These are phyloP conservation scores for Phytopythium helicoides DNA, from an alignment of 352 stramenopile species.

Conservation along the genomic window DNA sequence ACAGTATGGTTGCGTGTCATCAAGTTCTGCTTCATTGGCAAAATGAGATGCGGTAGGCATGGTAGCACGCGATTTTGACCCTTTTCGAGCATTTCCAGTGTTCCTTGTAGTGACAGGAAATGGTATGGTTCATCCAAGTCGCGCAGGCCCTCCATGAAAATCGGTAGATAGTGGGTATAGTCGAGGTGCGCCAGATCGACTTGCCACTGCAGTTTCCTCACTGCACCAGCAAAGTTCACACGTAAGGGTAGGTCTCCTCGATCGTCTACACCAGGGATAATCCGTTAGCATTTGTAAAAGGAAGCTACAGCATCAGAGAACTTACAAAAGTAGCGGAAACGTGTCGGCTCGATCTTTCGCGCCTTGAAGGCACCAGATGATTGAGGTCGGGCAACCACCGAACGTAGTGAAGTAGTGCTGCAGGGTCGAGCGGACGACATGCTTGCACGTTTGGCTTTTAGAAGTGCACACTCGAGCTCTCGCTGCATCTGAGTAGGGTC, in stretches of 20 bases:
- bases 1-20: conserved; percentile 76
- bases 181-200: conserved; percentile 69
- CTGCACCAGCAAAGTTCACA: conserved; percentile 70
- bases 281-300: neutral
- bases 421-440: conserved; percentile 10
- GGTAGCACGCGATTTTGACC: conserved; percentile 61
- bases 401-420: conserved; percentile 2
- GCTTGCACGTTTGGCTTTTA: conserved; percentile 16
- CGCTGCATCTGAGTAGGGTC: conserved; percentile 25
- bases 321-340: conserved; percentile 85
- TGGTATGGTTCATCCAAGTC: conserved; percentile 84
- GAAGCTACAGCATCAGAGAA: conserved; percentile 2
- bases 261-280: conserved; percentile 35
- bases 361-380: conserved; percentile 56
- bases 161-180: conserved; percentile 86
- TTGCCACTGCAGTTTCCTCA: conserved; percentile 75
- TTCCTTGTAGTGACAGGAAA: conserved; percentile 79
- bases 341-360: conserved; percentile 67
- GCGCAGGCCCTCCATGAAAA: conserved; percentile 93
- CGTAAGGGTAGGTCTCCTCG: conserved; percentile 68
- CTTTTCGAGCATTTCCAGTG: conserved; percentile 79
- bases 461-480: conserved; percentile 24
- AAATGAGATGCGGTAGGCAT: conserved; percentile 45
- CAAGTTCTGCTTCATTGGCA: conserved; percentile 87
- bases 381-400: conserved; percentile 34